Evolutionary conservation across 164 flowering plant species (phyloP).

Genomic region (Magnolia sinica): DNA sequence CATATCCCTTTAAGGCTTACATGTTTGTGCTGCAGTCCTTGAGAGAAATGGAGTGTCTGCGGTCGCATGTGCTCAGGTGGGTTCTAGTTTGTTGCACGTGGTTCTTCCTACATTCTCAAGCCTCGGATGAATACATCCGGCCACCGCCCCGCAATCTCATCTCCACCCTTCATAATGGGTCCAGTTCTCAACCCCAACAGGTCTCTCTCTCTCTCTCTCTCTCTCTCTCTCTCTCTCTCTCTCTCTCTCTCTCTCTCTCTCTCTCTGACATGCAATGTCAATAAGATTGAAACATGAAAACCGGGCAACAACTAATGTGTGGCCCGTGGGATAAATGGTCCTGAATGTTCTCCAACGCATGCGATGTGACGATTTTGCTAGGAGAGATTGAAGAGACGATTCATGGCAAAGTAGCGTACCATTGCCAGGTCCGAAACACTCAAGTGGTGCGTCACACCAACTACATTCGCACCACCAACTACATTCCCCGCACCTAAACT

Average conservation of each 20-base stretch:
- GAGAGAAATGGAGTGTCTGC: neutral
- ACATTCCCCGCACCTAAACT: too few species aligned
- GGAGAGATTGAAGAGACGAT: neutral
- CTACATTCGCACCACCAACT: too few species aligned
- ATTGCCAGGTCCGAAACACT: too few species aligned
- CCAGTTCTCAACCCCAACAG: conserved; percentile 56
- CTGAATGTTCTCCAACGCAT: neutral
- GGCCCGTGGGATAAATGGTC: neutral
- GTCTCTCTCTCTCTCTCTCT: conserved; percentile 26
- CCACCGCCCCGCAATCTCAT: conserved; percentile 36
- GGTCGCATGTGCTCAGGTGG: neutral
- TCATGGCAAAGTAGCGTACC: neutral
- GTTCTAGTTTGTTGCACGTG: neutral
- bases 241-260: conserved; percentile 13
- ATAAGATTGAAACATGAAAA: neutral
- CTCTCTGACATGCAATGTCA: neutral
- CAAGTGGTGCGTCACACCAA: too few species aligned
- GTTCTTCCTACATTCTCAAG: conserved; percentile 2
- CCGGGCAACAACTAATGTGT: neutral
- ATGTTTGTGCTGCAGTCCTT: neutral
- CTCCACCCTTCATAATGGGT: conserved; percentile 25
- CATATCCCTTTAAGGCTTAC: neutral
- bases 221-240: conserved; percentile 18
- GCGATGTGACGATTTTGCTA: neutral
- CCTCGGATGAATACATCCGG: conserved; percentile 27